These are phyloP conservation scores for Cyberlindnera maritima DNA, from an alignment of 805 yeast genomes.

Conservation along the genomic window DNA sequence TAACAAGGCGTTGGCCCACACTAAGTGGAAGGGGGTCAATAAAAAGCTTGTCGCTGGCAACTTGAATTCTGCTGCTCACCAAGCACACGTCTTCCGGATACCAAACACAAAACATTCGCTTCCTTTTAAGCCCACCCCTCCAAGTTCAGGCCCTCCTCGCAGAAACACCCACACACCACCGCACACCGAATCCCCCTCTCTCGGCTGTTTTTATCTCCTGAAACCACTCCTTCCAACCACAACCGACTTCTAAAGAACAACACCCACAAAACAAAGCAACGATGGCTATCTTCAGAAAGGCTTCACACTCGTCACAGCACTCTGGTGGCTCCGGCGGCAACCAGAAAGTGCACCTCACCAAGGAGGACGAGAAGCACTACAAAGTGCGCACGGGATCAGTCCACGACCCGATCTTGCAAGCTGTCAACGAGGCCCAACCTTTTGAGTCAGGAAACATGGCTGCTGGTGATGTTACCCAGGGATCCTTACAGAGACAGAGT, in stretches of 20 bases:
- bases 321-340: constrained; percentile 30
- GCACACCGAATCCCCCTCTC: no score
- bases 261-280: neutral
- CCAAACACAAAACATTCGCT: neutral
- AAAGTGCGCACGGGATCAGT: constrained; percentile 67
- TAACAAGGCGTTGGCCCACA: no score
- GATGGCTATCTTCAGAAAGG: constrained; percentile 48
- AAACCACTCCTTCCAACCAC: neutral
- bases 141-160: no score
- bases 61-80: no score
- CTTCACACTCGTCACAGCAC: constrained; percentile 29
- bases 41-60: no score
- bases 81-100: no score
- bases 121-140: no score
- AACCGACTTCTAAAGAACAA: neutral
- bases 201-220: no score
- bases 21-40: no score
- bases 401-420: constrained; percentile 88
- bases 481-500: constrained; percentile 24
- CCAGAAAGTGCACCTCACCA: constrained; percentile 41
- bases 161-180: no score
- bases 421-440: constrained; percentile 95
- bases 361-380: constrained; percentile 50
- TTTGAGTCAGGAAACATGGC: constrained; percentile 52
- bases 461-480: constrained; percentile 16